Conservation (phyloP, 1,139 yeast species). For the Sugiyamaella grinbergsii region DNA sequence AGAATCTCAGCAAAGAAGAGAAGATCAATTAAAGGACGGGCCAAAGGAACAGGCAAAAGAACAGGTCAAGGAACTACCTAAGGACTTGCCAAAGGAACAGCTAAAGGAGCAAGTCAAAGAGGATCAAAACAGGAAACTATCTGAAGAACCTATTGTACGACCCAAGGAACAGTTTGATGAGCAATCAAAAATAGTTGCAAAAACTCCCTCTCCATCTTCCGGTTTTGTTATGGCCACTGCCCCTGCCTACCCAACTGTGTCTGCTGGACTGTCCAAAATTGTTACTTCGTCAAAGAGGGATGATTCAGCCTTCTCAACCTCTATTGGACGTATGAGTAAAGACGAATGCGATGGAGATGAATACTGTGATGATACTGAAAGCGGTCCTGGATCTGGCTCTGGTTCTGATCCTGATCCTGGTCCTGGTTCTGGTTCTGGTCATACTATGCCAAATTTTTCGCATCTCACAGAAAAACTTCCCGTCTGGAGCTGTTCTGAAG, state of each 20-base stretch:
- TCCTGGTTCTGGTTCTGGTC: neutral
- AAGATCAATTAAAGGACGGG: conserved; percentile 2
- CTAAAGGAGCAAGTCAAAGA: conserved; percentile 6
- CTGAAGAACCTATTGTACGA: conserved; percentile 1
- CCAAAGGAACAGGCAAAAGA: conserved; percentile 3
- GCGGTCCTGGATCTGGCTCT: neutral
- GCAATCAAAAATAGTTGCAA: neutral
- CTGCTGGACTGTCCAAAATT: conserved; percentile 7
- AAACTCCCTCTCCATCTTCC: neutral
- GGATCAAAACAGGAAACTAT: neutral
- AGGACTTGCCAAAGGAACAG: conserved; percentile 3
- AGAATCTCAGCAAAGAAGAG: neutral
- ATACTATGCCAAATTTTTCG: conserved; percentile 6
- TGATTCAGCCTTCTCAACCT: neutral
- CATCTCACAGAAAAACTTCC: conserved; percentile 11
- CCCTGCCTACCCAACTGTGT: neutral
- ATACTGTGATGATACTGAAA: neutral
- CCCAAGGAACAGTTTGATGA: neutral
- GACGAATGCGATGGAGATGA: conserved; percentile 20
- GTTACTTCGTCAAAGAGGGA: neutral
- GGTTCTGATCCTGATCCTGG: neutral
- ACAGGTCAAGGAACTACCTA: conserved; percentile 9
- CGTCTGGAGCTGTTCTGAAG: conserved; percentile 11
- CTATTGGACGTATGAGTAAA: neutral
- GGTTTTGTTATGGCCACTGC: conserved; percentile 1